Evolutionary conservation across 768 basidiomycete species (phyloP), one percentile per base, ranked within the genome.

Genomic region (Russula abietina): DNA sequence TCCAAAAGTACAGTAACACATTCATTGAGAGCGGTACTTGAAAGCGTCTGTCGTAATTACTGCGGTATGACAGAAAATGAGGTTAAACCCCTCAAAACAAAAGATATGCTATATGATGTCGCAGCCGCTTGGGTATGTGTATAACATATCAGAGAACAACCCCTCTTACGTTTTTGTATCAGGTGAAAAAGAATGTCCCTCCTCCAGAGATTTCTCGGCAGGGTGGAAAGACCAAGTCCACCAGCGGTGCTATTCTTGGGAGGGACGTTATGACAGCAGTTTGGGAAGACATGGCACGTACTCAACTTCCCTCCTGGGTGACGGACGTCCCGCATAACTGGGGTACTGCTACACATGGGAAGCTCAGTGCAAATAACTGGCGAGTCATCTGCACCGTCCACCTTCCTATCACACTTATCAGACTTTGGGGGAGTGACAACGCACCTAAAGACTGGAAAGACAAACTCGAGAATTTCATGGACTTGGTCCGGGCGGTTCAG

Each of bases 301-400:
- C 72, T 0, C 52, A 50, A 26, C 66, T 75, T 3, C 76, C 74
- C 0, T 67, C 66, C 0, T 77, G 76, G 74, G 64, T 77, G 3
- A 66, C 61, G 0, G 58, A 58, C 6, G 73, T 71, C 0, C 76
- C 77, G 3, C 55, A n/a, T 1, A 69, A 74, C 46, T 73, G 74
- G 71, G 75, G 75, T 0, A 73, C 72, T 2, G 46, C 70, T 0
- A 32, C 64, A 1, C 67, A 68, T 6, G 75, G 76, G 0, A 75
- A 75, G 53, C 69, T 77, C 5, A 75, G 67, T 43, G 75, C 75
- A 0, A 72, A 77, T 48, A 72, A 79, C 33, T 78, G 74, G 73
- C 55, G 73, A 4, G 69, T 69, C 1, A 61, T 72, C 5, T 73
- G 72, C 59, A 69, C 70, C 0, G 69, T 78, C 19, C 71, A 75